phyloP scores from a whole-genome alignment of 768 basidiomycete genomes.

The Suillus cothurnatus region DNA sequence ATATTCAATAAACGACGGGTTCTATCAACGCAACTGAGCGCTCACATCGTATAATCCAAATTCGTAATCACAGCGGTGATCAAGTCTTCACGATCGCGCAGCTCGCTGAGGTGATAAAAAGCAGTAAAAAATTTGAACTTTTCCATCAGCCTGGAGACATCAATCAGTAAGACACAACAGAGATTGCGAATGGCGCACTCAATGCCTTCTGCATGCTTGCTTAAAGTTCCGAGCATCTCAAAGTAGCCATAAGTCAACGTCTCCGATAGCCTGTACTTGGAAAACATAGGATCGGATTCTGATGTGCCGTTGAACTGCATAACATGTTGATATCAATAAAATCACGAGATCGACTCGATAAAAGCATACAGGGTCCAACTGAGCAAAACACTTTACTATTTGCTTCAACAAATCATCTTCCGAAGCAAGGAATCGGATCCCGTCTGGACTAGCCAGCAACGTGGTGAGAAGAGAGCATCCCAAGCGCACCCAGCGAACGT shows the following conservation, averaged over 20 bases:
- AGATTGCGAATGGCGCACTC: slow-evolving; percentile 49
- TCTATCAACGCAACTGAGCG: slow-evolving; percentile 13
- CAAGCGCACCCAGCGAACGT: slow-evolving; percentile 82
- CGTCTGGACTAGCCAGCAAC: slow-evolving; percentile 81
- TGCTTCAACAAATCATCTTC: slow-evolving; percentile 89
- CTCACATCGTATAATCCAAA: slow-evolving; percentile 87
- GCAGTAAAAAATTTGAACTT: slow-evolving; percentile 93
- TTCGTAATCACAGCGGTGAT: slow-evolving; percentile 90
- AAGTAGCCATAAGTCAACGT: slow-evolving; percentile 92
- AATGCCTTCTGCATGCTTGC: slow-evolving; percentile 85
- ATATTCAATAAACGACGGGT: slow-evolving; percentile 10
- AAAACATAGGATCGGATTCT: slow-evolving; percentile 81
- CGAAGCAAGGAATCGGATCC: slow-evolving; percentile 71
- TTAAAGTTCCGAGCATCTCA: slow-evolving; percentile 92
- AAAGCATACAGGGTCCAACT: slow-evolving; percentile 82
- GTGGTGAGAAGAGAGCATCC: slow-evolving; percentile 84
- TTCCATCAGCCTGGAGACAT: slow-evolving; percentile 69
- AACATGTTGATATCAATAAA: slow-evolving; percentile 6
- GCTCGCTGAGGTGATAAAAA: slow-evolving; percentile 93
- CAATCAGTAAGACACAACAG: background rate
- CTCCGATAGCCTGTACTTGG: slow-evolving; percentile 76
- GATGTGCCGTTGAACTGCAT: slow-evolving; percentile 70
- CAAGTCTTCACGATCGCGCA: slow-evolving; percentile 88
- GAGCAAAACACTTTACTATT: slow-evolving; percentile 83
- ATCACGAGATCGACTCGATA: background rate